Base-by-base conservation (phyloP, 768 basidiomycete species). In the Thelephora ganbajun region DNA sequence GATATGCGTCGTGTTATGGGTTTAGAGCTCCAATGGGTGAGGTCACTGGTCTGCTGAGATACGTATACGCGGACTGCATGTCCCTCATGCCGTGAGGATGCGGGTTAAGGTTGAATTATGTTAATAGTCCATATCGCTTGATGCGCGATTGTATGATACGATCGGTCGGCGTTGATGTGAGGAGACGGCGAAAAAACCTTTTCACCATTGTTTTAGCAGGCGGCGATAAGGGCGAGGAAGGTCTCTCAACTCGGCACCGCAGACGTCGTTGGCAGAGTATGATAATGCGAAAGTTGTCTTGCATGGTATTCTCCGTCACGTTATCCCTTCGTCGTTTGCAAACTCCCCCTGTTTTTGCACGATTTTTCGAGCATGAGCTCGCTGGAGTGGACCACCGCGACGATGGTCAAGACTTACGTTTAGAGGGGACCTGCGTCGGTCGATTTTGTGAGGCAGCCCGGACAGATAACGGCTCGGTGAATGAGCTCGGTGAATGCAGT, bases 11-110 rank as follows among this genome's bases (percentile, higher is more conserved):
- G 5, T 9, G 26, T 9, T 4, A 4, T 30, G 26, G 26, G 9
- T 30, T 16, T 34, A 57, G 56, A 37, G 51, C 48, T 23, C 53
- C 52, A 43, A 34, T 52, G 44, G 56, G 55, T 11, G 56, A 57
- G 39, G 51, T 53, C 33, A 47, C 55, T 5, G 53, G 72, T n/a
- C 77, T 81, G 61, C 67, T 71, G 35, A 69, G 76, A 47, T 69
- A 70, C 55, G 78, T 73, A 9, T 79, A 71, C 52, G 54, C 52
- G 22, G 80, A 83, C 57, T 71, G 72, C 4, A 63, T 80, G 50
- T 66, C 69, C 18, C 56, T 80, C 50, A 72, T 80, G 71, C 70
- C 69, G 52, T 57, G 49, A 53, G 42, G 19, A 37, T 37, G 36
- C 36, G 33, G 23, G 43, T 33, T 30, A 11, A 46, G 43, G 23